A percentile compares a stretch with the other conserved stretches of the same genome.
phyloP scores from a whole-genome alignment of 2,329 filamentous ascomycete species.

The Neofusicoccum sp. region DNA sequence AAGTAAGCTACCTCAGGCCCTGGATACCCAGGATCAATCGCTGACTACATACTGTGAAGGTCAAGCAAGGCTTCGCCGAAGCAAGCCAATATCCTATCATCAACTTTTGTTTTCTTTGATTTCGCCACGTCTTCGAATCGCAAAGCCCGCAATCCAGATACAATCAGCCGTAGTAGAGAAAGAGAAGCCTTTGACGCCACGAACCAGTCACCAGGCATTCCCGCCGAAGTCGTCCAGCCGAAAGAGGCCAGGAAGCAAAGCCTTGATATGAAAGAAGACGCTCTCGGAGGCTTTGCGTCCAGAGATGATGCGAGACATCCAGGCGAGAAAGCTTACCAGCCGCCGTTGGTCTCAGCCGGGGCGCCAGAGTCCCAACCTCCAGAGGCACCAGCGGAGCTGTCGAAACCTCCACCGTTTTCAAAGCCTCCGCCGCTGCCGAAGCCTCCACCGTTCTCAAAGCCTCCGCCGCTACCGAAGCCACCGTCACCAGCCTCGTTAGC shows the following conservation, averaged over 20 bases:
- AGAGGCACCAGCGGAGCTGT: not conserved
- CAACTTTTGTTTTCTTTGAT: not conserved
- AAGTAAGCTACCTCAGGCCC: not conserved
- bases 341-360: not conserved
- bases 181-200: no score
- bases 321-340: constrained; percentile 2
- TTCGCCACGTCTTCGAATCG: not conserved
- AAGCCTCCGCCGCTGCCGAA: constrained; percentile 15
- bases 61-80: not conserved
- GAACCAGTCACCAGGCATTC: no score
- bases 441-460: not conserved
- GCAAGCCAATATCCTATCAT: not conserved
- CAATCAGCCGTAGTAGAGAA: no score
- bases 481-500: constrained; percentile 23
- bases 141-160: no score
- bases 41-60: not conserved
- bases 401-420: constrained; percentile 10
- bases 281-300: no score
- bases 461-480: not conserved
- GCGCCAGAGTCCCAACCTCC: constrained; percentile 11
- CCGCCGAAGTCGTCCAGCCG: no score
- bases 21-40: not conserved
- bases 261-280: no score
- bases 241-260: no score
- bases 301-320: no score